Evolutionary conservation across 2,329 filamentous ascomycete species (phyloP).

Genomic region (Penicillium paneum): DNA sequence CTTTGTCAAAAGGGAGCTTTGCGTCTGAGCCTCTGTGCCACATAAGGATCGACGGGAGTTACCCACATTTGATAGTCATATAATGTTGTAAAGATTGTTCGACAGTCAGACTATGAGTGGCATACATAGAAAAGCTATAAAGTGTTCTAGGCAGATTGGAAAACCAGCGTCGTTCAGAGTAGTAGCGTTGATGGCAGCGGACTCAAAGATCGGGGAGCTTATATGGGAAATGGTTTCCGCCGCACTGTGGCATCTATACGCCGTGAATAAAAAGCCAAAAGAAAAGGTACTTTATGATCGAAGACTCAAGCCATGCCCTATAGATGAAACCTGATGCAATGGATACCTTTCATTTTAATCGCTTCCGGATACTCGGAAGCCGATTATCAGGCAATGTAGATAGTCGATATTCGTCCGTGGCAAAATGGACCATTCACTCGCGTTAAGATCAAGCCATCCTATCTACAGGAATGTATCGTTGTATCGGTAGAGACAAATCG

Average conservation of each 20-base stretch:
- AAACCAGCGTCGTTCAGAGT: conserved; percentile 16
- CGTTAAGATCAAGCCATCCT: background rate
- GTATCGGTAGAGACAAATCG: background rate
- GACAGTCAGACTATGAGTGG: background rate
- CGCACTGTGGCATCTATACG: conserved; percentile 1
- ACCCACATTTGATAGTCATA: background rate
- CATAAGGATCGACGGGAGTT: background rate
- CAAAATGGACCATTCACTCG: background rate
- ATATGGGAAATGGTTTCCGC: background rate
- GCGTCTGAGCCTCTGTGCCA: conserved; percentile 11
- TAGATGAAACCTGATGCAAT: background rate
- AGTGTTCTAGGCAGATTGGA: conserved; percentile 3
- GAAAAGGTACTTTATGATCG: conserved; percentile 5
- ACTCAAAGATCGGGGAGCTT: conserved; percentile 11
- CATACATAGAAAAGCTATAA: background rate
- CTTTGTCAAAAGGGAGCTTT: conserved; percentile 3
- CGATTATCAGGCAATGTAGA: background rate
- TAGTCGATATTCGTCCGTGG: background rate
- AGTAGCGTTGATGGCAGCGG: conserved; percentile 10
- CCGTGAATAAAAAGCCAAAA: conserved; percentile 2
- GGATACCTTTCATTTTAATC: background rate
- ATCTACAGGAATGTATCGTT: background rate
- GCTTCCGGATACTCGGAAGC: background rate
- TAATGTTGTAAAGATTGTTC: background rate
- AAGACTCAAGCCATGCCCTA: background rate